These are phyloP conservation scores for Juglanconis sp. DNA, from an alignment of 2,329 filamentous ascomycete genomes.

Conservation along the genomic window DNA sequence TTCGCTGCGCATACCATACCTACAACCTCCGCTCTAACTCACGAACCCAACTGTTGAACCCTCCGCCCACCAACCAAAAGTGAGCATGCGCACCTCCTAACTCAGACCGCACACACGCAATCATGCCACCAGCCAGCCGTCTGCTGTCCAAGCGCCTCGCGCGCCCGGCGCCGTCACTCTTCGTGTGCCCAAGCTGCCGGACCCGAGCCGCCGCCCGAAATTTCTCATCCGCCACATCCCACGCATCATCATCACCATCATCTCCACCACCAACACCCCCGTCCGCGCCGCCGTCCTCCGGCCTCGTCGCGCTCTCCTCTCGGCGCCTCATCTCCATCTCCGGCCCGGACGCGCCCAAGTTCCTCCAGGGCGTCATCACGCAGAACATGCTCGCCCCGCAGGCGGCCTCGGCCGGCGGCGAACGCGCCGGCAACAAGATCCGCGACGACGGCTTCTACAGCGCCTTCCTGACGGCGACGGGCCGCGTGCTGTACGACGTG, in stretches of 20 bases:
- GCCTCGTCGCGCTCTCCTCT: slow-evolving; percentile 59
- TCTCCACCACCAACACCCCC: slow-evolving; percentile 19
- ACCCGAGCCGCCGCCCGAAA: not conserved
- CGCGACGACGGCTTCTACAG: slow-evolving; percentile 64
- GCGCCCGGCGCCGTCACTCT: not conserved
- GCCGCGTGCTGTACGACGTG: slow-evolving; percentile 82
- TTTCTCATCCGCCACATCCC: slow-evolving; percentile 1
- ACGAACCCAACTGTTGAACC: too few relatives aligned
- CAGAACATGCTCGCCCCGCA: slow-evolving; percentile 56
- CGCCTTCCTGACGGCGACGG: slow-evolving; percentile 81
- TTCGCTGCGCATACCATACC: not conserved
- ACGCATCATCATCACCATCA: slow-evolving; percentile 16
- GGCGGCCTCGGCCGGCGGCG: slow-evolving; percentile 17
- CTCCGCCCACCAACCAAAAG: not conserved
- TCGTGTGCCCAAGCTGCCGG: slow-evolving; percentile 15
- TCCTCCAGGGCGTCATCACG: slow-evolving; percentile 85
- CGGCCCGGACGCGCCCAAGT: slow-evolving; percentile 76
- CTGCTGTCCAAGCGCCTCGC: not conserved
- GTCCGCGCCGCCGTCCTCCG: slow-evolving; percentile 42
- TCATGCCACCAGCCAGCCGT: not conserved
- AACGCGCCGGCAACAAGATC: slow-evolving; percentile 7
- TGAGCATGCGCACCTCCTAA: not conserved
- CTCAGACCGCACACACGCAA: not conserved
- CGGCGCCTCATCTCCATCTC: slow-evolving; percentile 76
- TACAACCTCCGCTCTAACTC: too few relatives aligned